A percentile compares a stretch with the other conserved stretches of the same genome.
Conservation (phyloP, 2,329 filamentous ascomycete species). For the Scedosporium boydii region DNA sequence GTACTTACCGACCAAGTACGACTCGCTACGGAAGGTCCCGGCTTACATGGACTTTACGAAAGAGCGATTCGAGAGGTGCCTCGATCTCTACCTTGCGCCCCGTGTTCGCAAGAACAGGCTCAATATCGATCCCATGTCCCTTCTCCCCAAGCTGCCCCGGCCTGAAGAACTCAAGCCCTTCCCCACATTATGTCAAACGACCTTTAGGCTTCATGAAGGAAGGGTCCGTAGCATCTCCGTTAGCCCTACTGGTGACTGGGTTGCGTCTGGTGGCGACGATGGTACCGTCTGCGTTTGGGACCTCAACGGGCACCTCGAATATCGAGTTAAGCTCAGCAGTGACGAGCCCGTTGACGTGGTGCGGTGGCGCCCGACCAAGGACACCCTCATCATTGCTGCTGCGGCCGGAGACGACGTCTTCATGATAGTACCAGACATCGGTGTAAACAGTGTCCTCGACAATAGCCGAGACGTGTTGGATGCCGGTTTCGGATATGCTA, state of each 20-base stretch:
- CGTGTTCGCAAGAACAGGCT: constrained; percentile 85
- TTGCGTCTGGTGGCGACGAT: constrained; percentile 91
- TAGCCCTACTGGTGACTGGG: constrained; percentile 74
- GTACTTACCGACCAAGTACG: constrained; percentile 74
- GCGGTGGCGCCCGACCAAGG: constrained; percentile 78
- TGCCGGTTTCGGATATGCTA: constrained; percentile 88
- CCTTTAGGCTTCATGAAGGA: constrained; percentile 82
- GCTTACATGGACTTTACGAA: constrained; percentile 87
- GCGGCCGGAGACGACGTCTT: constrained; percentile 79
- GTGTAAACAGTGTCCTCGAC: constrained; percentile 64
- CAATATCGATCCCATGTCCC: constrained; percentile 89
- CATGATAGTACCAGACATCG: constrained; percentile 68
- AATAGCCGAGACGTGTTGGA: constrained; percentile 69
- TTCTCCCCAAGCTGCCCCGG: constrained; percentile 85
- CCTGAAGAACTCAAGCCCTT: constrained; percentile 93
- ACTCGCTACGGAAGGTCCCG: constrained; percentile 81
- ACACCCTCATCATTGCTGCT: constrained; percentile 72
- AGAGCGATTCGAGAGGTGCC: constrained; percentile 88
- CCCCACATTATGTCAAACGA: constrained; percentile 78
- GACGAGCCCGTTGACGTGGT: constrained; percentile 78
- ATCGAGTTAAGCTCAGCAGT: constrained; percentile 68
- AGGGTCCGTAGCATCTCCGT: constrained; percentile 77
- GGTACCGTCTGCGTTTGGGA: constrained; percentile 89
- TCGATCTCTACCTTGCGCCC: constrained; percentile 92
- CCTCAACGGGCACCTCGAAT: constrained; percentile 79